Conservation (phyloP, 169 alveolate genomes). For the Eimeria nieschulzi region DNA sequence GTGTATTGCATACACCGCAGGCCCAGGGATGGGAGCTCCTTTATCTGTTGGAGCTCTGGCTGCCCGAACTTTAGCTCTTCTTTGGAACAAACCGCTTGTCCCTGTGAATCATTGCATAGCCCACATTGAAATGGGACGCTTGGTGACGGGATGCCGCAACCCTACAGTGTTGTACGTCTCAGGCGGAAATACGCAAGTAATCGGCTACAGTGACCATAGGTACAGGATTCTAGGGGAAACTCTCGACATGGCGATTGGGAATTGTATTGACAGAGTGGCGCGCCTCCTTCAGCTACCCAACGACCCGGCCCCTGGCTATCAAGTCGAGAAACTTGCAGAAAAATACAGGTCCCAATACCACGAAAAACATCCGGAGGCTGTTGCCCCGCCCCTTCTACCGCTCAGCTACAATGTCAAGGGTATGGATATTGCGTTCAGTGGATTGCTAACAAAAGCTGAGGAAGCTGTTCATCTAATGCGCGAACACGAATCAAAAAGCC, state of each 20-base stretch:
- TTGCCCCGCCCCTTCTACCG: slow-evolving; percentile 82
- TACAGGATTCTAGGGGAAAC: slow-evolving; percentile 99
- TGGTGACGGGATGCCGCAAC: slow-evolving; percentile 92
- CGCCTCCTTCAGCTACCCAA: slow-evolving; percentile 95
- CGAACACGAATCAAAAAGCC: not conserved
- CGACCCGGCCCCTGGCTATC: slow-evolving; percentile 99
- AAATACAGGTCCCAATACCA: slow-evolving; percentile 72
- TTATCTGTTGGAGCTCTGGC: slow-evolving; percentile 97
- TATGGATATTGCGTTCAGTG: slow-evolving; percentile 97
- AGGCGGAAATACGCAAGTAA: slow-evolving; percentile 97
- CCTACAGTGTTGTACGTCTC: slow-evolving; percentile 98
- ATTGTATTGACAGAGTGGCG: slow-evolving; percentile 98
- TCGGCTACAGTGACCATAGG: slow-evolving; percentile 83
- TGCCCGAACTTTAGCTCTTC: slow-evolving; percentile 93
- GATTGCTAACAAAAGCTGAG: slow-evolving; percentile 83
- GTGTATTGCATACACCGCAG: slow-evolving; percentile 96
- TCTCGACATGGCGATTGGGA: slow-evolving; percentile 98
- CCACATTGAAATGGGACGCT: slow-evolving; percentile 99
- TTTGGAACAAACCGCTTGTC: slow-evolving; percentile 94
- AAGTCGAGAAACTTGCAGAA: slow-evolving; percentile 97
- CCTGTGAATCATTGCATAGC: slow-evolving; percentile 99
- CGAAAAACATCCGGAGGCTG: not conserved
- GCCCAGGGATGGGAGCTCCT: slow-evolving; percentile 99
- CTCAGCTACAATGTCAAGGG: slow-evolving; percentile 98
- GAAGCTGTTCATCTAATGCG: slow-evolving; percentile 44